Base-by-base conservation (phyloP, 2,329 filamentous ascomycete genomes). In the Pseudocercospora crystallina region DNA sequence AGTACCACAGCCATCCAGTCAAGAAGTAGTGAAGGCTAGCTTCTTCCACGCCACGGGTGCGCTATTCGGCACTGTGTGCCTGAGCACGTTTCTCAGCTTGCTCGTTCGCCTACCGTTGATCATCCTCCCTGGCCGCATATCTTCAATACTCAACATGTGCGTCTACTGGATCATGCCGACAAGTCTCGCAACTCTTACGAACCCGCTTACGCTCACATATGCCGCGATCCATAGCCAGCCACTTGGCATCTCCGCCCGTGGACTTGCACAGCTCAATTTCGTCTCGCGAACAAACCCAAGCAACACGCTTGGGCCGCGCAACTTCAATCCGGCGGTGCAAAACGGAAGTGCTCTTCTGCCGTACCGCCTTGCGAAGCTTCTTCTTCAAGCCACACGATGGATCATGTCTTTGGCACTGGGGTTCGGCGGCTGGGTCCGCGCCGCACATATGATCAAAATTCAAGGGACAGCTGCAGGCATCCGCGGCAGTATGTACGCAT, bases 401-500 rank as follows among this genome's bases (percentile, higher is more conserved):
- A 87, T 96, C 64, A 95, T 96, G 83, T 89, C 90, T 0, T 83
- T 91, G 40, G 88, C 85, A 0, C 81, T 99, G 29, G 92, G 92
- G 1, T 95, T 97, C 72, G 91, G 89, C 3, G 92, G 90, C n/a
- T 99, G 94, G 94, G 89, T 97, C 8, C 87, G 89, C 40, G 95
- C 91, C 32, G 91, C 94, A 9, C 85, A 89, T 56, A 85, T 87
- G 70, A 76, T 96, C 3, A 77, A 80, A 44, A 76, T 94, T 14
- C 76, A 67, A 73, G 65, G 73, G 74, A 53, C 84, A 70, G 49
- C 79, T 76, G 63, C 67, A 42, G 62, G 70, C 49, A 41, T 73
- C 47, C 82, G 82, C 39, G 94, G 94, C 8, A 96, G 90, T 62
- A 78, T 94, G 17, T 99, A 99, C 69, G 94, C 92, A 2, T 99